These are phyloP conservation scores for Hansfordia pulvinata DNA, from an alignment of 2,329 filamentous ascomycete genomes.

Conservation along the genomic window DNA sequence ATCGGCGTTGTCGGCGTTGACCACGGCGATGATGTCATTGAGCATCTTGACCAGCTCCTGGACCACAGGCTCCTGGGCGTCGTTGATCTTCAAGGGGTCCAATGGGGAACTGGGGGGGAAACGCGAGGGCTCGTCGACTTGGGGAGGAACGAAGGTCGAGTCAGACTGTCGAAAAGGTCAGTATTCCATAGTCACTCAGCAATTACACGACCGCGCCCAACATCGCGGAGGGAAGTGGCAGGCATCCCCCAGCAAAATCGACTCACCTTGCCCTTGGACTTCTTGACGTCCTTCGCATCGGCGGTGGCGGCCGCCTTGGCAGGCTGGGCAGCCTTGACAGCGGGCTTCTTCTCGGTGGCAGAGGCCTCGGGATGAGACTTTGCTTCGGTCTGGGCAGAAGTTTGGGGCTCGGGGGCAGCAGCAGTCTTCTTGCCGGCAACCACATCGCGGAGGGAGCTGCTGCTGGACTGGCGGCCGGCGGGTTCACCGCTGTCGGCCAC, in stretches of 20 bases:
- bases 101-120: constrained; percentile 56
- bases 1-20: constrained; percentile 74
- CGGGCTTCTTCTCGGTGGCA: constrained; percentile 8
- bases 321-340: constrained; percentile 7
- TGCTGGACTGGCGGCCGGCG: constrained; percentile 46
- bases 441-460: too few relatives aligned
- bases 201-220: too few relatives aligned
- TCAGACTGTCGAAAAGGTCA: constrained; percentile 4
- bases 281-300: constrained; percentile 16
- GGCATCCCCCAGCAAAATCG: too few relatives aligned
- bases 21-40: constrained; percentile 87
- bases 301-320: constrained; percentile 13
- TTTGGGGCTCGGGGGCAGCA: constrained; percentile 8
- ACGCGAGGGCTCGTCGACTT: constrained; percentile 52
- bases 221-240: too few relatives aligned
- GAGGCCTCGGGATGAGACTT: too few relatives aligned
- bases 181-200: too few relatives aligned
- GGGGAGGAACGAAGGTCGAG: constrained; percentile 35
- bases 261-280: too few relatives aligned
- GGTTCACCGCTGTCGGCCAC: constrained; percentile 48
- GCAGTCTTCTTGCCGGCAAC: constrained; percentile 13
- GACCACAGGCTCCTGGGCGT: constrained; percentile 74
- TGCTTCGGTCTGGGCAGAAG: constrained; percentile 12
- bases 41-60: constrained; percentile 91
- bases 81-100: constrained; percentile 61